phyloP scores from a whole-genome alignment of 176 grass and related monocot species.

The Canna indica region DNA sequence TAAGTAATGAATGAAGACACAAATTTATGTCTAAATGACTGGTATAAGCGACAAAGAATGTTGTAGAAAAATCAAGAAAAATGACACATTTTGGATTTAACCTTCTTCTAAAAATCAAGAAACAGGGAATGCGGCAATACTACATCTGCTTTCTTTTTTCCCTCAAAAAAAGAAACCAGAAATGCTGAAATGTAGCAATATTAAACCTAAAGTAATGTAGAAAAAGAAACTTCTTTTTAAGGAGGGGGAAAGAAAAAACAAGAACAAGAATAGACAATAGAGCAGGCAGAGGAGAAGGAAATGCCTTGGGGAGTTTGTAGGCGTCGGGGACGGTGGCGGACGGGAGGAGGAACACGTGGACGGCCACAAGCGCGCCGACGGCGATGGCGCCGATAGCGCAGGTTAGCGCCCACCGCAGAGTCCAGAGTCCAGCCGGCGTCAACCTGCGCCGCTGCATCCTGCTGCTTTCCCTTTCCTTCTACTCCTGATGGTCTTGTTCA shows the following conservation, averaged over 20 bases:
- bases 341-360: constrained; percentile 33
- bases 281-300: background rate
- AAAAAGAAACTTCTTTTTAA: background rate
- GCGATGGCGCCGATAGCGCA: constrained; percentile 27
- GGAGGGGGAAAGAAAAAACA: constrained; percentile 6
- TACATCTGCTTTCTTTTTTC: too few relatives aligned
- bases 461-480: background rate
- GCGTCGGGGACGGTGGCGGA: constrained; percentile 18
- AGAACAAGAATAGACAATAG: background rate
- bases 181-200: too few relatives aligned
- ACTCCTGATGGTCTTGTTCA: background rate
- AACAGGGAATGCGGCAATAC: too few relatives aligned
- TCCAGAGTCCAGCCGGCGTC: constrained; percentile 28
- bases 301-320: constrained; percentile 49
- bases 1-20: too few relatives aligned
- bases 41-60: background rate
- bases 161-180: too few relatives aligned
- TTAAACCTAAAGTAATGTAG: background rate
- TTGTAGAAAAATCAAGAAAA: background rate
- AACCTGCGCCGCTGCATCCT: constrained; percentile 50
- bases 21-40: too few relatives aligned
- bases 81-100: background rate
- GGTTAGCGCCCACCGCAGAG: constrained; percentile 40
- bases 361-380: constrained; percentile 40
- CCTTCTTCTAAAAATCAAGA: background rate